These are phyloP conservation scores for Penicillium simplicissimum DNA, from an alignment of 495 filamentous ascomycete species.

Conservation along the genomic window DNA sequence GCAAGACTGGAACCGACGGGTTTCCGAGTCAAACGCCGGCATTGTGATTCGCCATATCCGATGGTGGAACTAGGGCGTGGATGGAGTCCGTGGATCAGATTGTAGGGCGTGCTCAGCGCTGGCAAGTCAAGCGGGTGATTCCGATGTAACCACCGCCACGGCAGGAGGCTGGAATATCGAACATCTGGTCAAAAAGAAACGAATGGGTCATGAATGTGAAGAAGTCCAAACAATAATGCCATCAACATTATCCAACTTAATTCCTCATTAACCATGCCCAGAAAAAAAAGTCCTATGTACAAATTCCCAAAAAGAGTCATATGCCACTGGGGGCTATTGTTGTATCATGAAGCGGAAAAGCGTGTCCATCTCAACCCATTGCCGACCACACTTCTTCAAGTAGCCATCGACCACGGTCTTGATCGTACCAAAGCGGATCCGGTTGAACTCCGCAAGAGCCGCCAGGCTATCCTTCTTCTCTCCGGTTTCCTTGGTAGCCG, in stretches of 20 bases:
- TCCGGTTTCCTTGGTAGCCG: conserved; percentile 44
- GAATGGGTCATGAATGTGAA: neutral
- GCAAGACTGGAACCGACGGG: conserved; percentile 1
- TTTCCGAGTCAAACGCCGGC: neutral
- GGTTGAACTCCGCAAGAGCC: conserved; percentile 77
- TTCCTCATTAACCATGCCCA: conserved; percentile 15
- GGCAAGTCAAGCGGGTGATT: neutral
- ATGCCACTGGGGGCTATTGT: conserved; percentile 28
- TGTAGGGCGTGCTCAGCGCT: conserved; percentile 2
- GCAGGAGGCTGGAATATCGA: neutral
- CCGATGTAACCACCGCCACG: neutral
- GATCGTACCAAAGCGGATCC: conserved; percentile 71
- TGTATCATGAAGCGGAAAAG: conserved; percentile 72
- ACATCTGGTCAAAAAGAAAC: neutral
- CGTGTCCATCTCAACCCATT: conserved; percentile 95
- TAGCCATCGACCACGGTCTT: conserved; percentile 80
- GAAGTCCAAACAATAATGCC: neutral
- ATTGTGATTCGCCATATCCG: neutral
- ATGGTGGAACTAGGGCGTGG: neutral
- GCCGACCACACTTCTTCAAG: conserved; percentile 88
- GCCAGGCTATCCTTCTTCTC: conserved; percentile 61
- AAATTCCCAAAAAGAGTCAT: conserved; percentile 20
- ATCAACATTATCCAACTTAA: conserved; percentile 26
- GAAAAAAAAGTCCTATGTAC: conserved; percentile 26
- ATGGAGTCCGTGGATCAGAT: neutral